phyloP scores from a whole-genome alignment of 2,329 filamentous ascomycete species.

The Fusarium devonianum region DNA sequence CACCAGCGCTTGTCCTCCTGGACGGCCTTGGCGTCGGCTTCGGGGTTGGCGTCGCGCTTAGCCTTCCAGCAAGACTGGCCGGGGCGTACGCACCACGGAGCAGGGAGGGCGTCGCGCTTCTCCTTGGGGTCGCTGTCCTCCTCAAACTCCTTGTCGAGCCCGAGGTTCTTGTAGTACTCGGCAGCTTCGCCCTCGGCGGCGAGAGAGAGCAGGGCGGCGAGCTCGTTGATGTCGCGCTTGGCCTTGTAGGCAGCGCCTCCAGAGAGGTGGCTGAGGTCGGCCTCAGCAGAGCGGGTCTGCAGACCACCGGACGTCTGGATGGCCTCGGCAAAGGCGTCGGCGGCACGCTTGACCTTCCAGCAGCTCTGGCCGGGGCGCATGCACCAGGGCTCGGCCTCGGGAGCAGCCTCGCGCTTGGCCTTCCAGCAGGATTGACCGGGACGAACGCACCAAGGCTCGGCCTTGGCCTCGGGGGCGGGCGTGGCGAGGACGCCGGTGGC shows the following conservation, averaged over 20 bases:
- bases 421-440: conserved; percentile 28
- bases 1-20: conserved; percentile 41
- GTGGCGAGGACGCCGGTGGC: conserved; percentile 23
- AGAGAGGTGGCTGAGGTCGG: conserved; percentile 45
- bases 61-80: conserved; percentile 50
- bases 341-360: conserved; percentile 52
- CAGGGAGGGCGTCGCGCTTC: conserved; percentile 37
- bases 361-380: conserved; percentile 51
- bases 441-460: conserved; percentile 15
- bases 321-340: conserved; percentile 47
- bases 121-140: conserved; percentile 23
- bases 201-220: conserved; percentile 48
- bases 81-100: conserved; percentile 38
- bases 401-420: conserved; percentile 28
- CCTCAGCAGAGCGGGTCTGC: conserved; percentile 39
- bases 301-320: conserved; percentile 37
- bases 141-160: conserved; percentile 38
- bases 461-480: conserved; percentile 7
- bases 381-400: conserved; percentile 46
- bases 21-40: conserved; percentile 6
- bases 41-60: conserved; percentile 42
- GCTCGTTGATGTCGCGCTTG: conserved; percentile 49
- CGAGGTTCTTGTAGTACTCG: conserved; percentile 45
- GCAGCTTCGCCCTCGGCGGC: conserved; percentile 40
- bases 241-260: conserved; percentile 49